Evolutionary conservation across 345 rosid genomes (phyloP).

Genomic region (Brassica nigra): DNA sequence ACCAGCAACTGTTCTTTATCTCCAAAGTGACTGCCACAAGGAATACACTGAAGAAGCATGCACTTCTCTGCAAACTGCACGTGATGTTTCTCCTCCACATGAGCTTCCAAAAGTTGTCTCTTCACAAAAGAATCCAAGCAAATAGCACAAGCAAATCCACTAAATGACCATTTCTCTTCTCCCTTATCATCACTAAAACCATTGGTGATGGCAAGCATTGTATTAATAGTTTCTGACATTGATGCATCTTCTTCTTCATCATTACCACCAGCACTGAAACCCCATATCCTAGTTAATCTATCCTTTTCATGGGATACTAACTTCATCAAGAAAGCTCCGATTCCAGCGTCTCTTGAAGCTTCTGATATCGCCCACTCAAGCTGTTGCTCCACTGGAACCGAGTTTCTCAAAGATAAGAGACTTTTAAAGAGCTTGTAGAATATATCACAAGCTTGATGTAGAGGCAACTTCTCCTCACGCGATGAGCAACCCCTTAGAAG

Average conservation of each 20-base stretch:
- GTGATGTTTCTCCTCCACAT: slow-evolving; percentile 91
- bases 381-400: slow-evolving; percentile 88
- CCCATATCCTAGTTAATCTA: slow-evolving; percentile 73
- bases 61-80: slow-evolving; percentile 93
- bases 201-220: slow-evolving; percentile 45
- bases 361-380: slow-evolving; percentile 95
- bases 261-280: slow-evolving; percentile 50
- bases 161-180: slow-evolving; percentile 77
- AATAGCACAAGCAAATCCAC: slow-evolving; percentile 94
- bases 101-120: slow-evolving; percentile 70
- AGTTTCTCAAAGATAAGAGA: slow-evolving; percentile 81
- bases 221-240: slow-evolving; percentile 46
- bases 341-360: slow-evolving; percentile 67
- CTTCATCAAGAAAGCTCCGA: slow-evolving; percentile 74
- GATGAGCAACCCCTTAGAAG: slow-evolving; percentile 66
- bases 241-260: slow-evolving; percentile 41
- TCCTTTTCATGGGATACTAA: slow-evolving; percentile 76
- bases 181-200: background rate
- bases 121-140: slow-evolving; percentile 91
- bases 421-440: slow-evolving; percentile 94
- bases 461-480: slow-evolving; percentile 61
- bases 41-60: slow-evolving; percentile 94
- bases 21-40: slow-evolving; percentile 91
- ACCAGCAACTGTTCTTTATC: slow-evolving; percentile 74
- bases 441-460: slow-evolving; percentile 95